phyloP scores from a whole-genome alignment of 1,284 basidiomycete genomes.

The Sanguinoderma infundibulare region DNA sequence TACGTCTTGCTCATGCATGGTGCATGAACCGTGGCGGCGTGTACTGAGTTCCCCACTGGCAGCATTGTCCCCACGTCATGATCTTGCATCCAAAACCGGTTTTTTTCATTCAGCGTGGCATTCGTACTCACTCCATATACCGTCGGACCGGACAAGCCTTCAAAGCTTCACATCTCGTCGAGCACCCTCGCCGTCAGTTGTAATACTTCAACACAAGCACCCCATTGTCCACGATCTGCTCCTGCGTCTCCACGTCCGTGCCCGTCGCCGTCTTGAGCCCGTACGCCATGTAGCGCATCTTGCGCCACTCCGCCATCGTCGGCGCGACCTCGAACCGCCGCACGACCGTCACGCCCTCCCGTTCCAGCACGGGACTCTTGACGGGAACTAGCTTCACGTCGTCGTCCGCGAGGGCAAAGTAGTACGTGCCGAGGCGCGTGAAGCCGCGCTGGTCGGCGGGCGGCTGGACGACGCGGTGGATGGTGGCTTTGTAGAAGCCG shows the following conservation, averaged over 20 bases:
- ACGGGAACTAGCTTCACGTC: constrained; percentile 35
- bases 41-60: too few species aligned
- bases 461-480: constrained; percentile 51
- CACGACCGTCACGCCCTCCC: constrained; percentile 35
- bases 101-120: too few species aligned
- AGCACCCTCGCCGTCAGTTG: too few species aligned
- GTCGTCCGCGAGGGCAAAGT: constrained; percentile 44
- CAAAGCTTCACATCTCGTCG: too few species aligned
- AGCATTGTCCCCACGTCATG: too few species aligned
- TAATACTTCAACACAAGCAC: constrained; percentile 50
- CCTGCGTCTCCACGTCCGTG: constrained; percentile 41
- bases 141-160: too few species aligned
- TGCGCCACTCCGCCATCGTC: constrained; percentile 45
- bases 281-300: constrained; percentile 41
- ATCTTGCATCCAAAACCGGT: too few species aligned
- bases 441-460: constrained; percentile 50
- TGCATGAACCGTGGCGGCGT: too few species aligned
- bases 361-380: constrained; percentile 36
- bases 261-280: constrained; percentile 41
- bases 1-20: too few species aligned
- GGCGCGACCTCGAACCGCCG: constrained; percentile 35
- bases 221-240: constrained; percentile 41
- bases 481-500: constrained; percentile 46
- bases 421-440: constrained; percentile 47
- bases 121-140: too few species aligned